Conservation (phyloP, 1,284 basidiomycete genomes). For the Ganoderma meredithae region DNA sequence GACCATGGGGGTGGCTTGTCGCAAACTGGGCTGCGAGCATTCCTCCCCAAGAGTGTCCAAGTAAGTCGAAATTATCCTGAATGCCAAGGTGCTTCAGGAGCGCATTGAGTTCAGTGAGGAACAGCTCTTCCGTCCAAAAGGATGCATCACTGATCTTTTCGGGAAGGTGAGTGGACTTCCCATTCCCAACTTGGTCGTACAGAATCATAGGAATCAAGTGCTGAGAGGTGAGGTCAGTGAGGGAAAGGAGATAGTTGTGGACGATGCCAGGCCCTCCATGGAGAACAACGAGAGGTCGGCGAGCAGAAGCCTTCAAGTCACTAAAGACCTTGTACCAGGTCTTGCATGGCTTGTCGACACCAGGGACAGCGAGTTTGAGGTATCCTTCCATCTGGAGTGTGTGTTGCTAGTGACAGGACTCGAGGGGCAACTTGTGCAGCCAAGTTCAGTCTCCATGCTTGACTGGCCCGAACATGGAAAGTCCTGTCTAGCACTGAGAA, state of each 20-base stretch:
- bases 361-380: neutral
- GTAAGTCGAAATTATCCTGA: slow-evolving; percentile 46
- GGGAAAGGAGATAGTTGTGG: slow-evolving; percentile 25
- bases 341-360: neutral
- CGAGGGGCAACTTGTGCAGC: neutral
- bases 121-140: slow-evolving; percentile 59
- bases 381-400: neutral
- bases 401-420: neutral
- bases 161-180: slow-evolving; percentile 48
- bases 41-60: slow-evolving; percentile 56
- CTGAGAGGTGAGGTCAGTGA: slow-evolving; percentile 19
- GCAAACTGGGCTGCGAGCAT: slow-evolving; percentile 49
- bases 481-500: too few relatives aligned
- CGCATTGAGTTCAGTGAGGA: slow-evolving; percentile 57
- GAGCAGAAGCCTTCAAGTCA: slow-evolving; percentile 25
- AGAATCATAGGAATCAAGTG: slow-evolving; percentile 44
- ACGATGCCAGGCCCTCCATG: slow-evolving; percentile 51
- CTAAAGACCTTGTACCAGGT: slow-evolving; percentile 42
- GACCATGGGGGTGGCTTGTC: slow-evolving; percentile 42
- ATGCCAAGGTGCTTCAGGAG: slow-evolving; percentile 49
- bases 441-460: neutral
- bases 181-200: slow-evolving; percentile 58
- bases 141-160: slow-evolving; percentile 42
- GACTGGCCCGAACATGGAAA: neutral
- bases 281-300: slow-evolving; percentile 45